Evolutionary conservation across 768 basidiomycete species (phyloP), one percentile per base, ranked within the genome.

Genomic region (Megacollybia marginata): DNA sequence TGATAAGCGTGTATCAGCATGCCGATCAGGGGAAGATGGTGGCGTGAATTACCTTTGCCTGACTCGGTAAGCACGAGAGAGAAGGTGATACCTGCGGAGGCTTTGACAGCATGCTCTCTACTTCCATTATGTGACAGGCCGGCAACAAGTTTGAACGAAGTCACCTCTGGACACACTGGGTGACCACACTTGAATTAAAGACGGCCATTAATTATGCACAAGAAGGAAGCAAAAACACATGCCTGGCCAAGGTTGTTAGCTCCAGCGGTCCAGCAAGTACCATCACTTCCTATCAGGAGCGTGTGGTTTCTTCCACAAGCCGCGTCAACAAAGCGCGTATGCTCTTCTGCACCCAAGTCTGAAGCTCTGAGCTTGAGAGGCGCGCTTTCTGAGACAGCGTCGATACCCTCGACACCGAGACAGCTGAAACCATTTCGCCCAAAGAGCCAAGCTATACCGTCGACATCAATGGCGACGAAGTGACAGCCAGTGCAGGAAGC

Each of bases 381-480:
- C 52, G 82, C 76, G 63, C 80, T 83, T 70, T 92, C 88, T 15
- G 87, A 86, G 53, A 92, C 74, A 32, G 55, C 38, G 10, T 57
- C 46, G 13, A 65, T 66, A 35, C 57, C 72, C 50, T 79, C 78
- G 9, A 81, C 67, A n/a, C 88, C 87, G 4, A 92, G 74, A 40
- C 78, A 77, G 50, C 77, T 71, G 50, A 73, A 82, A 36, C 79
- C 80, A 65, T 91, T 92, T 48, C 92, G 82, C 7, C 95, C 95
- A 61, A 94, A 90, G 57, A 97, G 65, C 84, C 91, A 93, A 9
- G 92, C 95, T 35, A 78, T 74, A 7, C 92, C 92, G 47, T 83
- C 76, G 19, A 75, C 56, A 68, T 89, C 88, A 54, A 93, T 63
- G 12, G 73, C 81, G 38, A 92, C 79, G 57, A 79, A 83, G 61